These are phyloP conservation scores for Alternaria triticimaculans DNA, from an alignment of 2,329 filamentous ascomycete species.

Conservation along the genomic window DNA sequence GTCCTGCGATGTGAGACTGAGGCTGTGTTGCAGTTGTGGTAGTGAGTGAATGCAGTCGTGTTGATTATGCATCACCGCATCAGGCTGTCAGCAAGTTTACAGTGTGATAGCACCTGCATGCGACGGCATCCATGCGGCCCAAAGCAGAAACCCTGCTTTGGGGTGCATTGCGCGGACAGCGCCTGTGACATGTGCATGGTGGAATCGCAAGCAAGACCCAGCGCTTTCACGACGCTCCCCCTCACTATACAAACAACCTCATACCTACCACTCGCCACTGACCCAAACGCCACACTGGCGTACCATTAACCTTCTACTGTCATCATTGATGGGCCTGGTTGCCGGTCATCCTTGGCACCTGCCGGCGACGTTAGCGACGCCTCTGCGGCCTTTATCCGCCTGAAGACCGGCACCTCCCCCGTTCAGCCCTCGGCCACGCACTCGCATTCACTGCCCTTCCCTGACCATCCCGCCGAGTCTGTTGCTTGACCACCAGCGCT, in stretches of 20 bases:
- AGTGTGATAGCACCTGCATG: constrained; percentile 8
- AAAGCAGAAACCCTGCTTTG: constrained; percentile 1
- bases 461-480: neutral
- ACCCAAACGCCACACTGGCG: neutral
- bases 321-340: constrained; percentile 1
- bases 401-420: constrained; percentile 2
- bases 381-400: constrained; percentile 13
- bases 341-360: constrained; percentile 9
- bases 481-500: constrained; percentile 16
- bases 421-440: neutral
- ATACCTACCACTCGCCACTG: neutral
- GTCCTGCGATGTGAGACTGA: neutral
- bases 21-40: neutral
- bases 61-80: constrained; percentile 12
- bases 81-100: neutral
- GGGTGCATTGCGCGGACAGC: constrained; percentile 3
- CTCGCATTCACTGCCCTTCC: neutral
- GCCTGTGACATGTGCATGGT: constrained; percentile 1
- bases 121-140: constrained; percentile 3
- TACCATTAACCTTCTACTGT: neutral
- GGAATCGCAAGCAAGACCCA: neutral
- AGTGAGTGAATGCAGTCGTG: neutral
- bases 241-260: neutral
- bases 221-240: neutral
- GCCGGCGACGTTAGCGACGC: constrained; percentile 7